These are phyloP conservation scores for Proliferodiscus dingleyae DNA, from an alignment of 2,329 filamentous ascomycete genomes.

Conservation along the genomic window DNA sequence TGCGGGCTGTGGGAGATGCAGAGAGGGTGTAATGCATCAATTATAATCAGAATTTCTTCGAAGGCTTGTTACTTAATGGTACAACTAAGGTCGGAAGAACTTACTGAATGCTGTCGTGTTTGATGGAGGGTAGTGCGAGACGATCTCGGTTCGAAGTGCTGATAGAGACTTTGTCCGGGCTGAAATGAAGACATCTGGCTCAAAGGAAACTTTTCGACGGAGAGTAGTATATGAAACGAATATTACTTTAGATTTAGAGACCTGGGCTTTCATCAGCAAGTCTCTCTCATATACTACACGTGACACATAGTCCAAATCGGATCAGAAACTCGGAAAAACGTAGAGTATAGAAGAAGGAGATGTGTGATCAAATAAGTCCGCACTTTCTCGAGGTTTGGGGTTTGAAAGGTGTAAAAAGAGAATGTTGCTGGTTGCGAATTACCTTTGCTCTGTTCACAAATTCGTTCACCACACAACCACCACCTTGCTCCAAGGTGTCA, in stretches of 20 bases:
- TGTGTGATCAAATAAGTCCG: too few species aligned
- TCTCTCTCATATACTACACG: too few species aligned
- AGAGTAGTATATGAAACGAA: constrained; percentile 76
- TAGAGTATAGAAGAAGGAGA: too few species aligned
- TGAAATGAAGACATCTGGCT: constrained; percentile 63
- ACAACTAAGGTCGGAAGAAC: constrained; percentile 20
- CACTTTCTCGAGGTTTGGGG: too few species aligned
- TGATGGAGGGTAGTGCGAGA: constrained; percentile 37
- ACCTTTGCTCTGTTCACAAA: constrained; percentile 71
- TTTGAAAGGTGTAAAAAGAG: not conserved
- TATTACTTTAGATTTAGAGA: constrained; percentile 64
- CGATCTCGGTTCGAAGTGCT: constrained; percentile 55
- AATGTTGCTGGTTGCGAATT: not conserved
- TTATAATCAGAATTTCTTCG: constrained; percentile 66
- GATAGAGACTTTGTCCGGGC: constrained; percentile 55
- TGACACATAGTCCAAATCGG: too few species aligned
- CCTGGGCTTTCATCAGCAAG: constrained; percentile 35
- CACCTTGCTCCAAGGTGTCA: constrained; percentile 80
- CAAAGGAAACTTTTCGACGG: constrained; percentile 47
- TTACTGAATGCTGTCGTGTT: constrained; percentile 34
- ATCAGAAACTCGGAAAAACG: too few species aligned
- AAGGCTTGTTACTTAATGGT: too few species aligned
- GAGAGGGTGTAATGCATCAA: constrained; percentile 75
- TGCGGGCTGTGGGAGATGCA: constrained; percentile 48
- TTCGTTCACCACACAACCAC: constrained; percentile 63